These are phyloP conservation scores for Cercospora citrullina DNA, from an alignment of 2,329 filamentous ascomycete species.

Conservation along the genomic window DNA sequence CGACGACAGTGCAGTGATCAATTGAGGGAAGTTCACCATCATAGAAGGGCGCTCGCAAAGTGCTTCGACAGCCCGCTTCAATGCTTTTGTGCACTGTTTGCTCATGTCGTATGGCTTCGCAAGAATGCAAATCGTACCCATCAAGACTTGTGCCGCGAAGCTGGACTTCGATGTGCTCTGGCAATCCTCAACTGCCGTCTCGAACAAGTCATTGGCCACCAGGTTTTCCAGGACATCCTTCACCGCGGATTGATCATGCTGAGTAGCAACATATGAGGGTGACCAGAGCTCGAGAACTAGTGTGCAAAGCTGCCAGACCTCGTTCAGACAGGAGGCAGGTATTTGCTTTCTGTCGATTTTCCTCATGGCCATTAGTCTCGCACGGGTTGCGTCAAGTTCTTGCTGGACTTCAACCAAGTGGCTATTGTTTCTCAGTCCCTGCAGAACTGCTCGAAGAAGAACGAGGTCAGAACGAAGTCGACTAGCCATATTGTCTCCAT, in stretches of 20 bases:
- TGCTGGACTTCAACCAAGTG: conserved; percentile 5
- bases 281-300: conserved; percentile 27
- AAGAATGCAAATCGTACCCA: conserved; percentile 18
- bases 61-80: conserved; percentile 7
- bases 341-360: neutral
- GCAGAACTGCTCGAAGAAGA: conserved; percentile 12
- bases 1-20: neutral
- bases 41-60: conserved; percentile 5
- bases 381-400: conserved; percentile 4
- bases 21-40: neutral
- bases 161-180: neutral
- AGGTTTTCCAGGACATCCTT: neutral
- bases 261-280: conserved; percentile 20
- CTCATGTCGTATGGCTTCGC: conserved; percentile 6
- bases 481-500: neutral
- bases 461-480: conserved; percentile 7
- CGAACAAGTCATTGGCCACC: conserved; percentile 14
- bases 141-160: conserved; percentile 18
- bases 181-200: conserved; percentile 15
- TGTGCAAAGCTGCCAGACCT: conserved; percentile 25
- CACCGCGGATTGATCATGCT: neutral
- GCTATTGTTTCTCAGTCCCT: conserved; percentile 8
- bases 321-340: neutral
- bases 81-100: neutral
- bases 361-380: neutral